These are phyloP conservation scores for Phytophthora citrophthora DNA, from an alignment of 352 stramenopile species.

Conservation along the genomic window DNA sequence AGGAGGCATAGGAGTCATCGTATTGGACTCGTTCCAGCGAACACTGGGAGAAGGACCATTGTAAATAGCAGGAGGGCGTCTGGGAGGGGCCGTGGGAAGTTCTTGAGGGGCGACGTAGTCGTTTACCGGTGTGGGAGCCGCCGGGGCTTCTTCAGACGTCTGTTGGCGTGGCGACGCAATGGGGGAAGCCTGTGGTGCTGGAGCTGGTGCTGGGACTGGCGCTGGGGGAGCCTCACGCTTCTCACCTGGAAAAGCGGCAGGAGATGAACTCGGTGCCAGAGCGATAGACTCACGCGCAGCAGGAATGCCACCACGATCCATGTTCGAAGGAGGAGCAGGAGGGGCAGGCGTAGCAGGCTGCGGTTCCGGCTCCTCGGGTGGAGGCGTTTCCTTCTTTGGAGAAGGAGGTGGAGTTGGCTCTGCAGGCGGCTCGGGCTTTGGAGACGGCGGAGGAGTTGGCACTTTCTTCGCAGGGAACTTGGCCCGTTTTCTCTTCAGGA, in stretches of 20 bases:
- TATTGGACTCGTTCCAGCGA: constrained; percentile 25
- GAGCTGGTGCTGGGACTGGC: constrained; percentile 5
- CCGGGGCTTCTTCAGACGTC: constrained; percentile 28
- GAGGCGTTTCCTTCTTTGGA: constrained; percentile 27
- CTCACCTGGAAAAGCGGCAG: constrained; percentile 53
- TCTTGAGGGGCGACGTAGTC: constrained; percentile 21
- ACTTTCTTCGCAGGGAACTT: constrained; percentile 58
- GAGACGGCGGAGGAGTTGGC: constrained; percentile 36
- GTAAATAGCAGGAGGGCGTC: constrained; percentile 41
- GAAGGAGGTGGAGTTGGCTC: constrained; percentile 33
- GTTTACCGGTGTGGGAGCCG: constrained; percentile 18
- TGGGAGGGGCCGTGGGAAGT: constrained; percentile 20
- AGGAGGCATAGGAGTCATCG: constrained; percentile 33
- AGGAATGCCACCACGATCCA: constrained; percentile 38
- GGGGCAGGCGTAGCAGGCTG: constrained; percentile 27
- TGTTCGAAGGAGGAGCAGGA: constrained; percentile 38
- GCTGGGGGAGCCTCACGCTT: constrained; percentile 18
- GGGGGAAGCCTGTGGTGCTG: constrained; percentile 15
- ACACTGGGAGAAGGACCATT: constrained; percentile 40
- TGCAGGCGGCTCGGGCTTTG: constrained; percentile 37
- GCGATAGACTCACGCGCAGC: constrained; percentile 14
- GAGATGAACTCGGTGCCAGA: constrained; percentile 50
- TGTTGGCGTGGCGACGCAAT: constrained; percentile 11
- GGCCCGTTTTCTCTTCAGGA: constrained; percentile 71
- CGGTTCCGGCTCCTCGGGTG: constrained; percentile 16